A percentile compares a stretch with the other conserved stretches of the same genome.
Conservation (phyloP, 2,329 filamentous ascomycete species). For the Blumeriella jaapii region DNA sequence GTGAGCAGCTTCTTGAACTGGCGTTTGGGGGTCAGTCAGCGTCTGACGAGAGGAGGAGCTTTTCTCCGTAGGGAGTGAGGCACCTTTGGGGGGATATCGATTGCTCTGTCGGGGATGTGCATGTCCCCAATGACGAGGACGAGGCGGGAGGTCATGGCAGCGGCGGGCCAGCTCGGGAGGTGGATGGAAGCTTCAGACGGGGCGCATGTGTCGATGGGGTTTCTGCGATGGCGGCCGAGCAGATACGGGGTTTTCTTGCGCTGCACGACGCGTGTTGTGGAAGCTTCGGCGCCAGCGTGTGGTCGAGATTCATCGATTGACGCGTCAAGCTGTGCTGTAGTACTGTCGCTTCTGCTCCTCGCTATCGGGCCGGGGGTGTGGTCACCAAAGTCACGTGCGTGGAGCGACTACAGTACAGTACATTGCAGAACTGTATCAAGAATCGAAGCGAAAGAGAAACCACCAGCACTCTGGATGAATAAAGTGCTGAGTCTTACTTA, state of each 20-base stretch:
- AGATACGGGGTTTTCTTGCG: constrained; percentile 1
- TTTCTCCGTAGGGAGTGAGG: background rate
- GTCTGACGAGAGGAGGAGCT: constrained; percentile 5
- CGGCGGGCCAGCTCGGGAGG: constrained; percentile 7
- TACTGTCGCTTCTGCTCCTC: too few species aligned
- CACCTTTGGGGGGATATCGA: constrained; percentile 86
- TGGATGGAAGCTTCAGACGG: constrained; percentile 2
- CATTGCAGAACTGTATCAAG: too few species aligned
- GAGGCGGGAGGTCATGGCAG: constrained; percentile 65
- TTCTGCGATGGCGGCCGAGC: too few species aligned
- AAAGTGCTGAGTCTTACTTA: too few species aligned
- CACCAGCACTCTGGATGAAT: too few species aligned
- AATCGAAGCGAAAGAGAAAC: too few species aligned
- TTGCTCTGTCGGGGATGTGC: constrained; percentile 83
- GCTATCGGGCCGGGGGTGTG: too few species aligned
- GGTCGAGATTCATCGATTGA: too few species aligned
- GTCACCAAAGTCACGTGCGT: too few species aligned
- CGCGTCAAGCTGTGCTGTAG: too few species aligned
- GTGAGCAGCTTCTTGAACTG: constrained; percentile 81
- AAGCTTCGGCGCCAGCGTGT: constrained; percentile 12
- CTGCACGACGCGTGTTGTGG: constrained; percentile 3
- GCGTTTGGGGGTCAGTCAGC: constrained; percentile 6
- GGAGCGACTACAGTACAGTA: too few species aligned
- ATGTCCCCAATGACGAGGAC: constrained; percentile 88
- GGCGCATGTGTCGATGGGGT: constrained; percentile 1